Evolutionary conservation across 805 yeast species (phyloP), one percentile per base, ranked within the genome.

Genomic region (Wickerhamiella azymoides): DNA sequence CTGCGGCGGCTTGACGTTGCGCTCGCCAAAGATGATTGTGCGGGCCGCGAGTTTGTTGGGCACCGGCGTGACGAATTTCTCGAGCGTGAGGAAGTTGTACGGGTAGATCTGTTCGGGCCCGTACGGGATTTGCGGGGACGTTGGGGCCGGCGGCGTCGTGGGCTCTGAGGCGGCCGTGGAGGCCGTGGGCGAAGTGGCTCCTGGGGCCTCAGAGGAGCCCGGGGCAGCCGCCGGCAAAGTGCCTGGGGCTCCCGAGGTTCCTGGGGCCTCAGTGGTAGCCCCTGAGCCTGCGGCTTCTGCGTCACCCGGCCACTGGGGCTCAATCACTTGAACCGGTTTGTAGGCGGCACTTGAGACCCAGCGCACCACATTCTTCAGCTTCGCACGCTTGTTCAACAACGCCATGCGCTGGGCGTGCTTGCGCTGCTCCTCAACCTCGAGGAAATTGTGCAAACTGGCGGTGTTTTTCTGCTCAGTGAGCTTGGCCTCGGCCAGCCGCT

Each of bases 371-470:
- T 81, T 72, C 2, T 67, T 67, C 53, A 92, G 62, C 54, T 74
- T 76, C 36, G 67, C 67, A 51, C 88, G 74, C 54, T 71, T 76
- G 57, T 80, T 80, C 48, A 76, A 69, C 60, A 83, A 75, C 49
- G 82, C 64, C 39, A 80, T 84, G 47, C 88, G 67, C 57, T 88
- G 89, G 45, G 73, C 73, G 59, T 80, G 79, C 59, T 84, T 85
- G 55, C 84, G 79, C 40, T 76, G 79, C 36, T 80, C 66, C 59
- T 92, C 98, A 57, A 84, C 89, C 55, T 88, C 93, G 54, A 80
- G 76, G 58, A 83, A 92, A 55, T 73, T 69, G 50, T 81, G 77
- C 52, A 92, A 66, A 2, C 96, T 81, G 24, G 75, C 67, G 2
- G 77, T 65, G 60, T 92, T 92, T 38, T 73, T 71, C 57, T 73